A percentile compares a stretch with the other conserved stretches of the same genome.
Evolutionary conservation across 306 rosid genomes (phyloP).

Genomic region (Pterocarpus santalinus): DNA sequence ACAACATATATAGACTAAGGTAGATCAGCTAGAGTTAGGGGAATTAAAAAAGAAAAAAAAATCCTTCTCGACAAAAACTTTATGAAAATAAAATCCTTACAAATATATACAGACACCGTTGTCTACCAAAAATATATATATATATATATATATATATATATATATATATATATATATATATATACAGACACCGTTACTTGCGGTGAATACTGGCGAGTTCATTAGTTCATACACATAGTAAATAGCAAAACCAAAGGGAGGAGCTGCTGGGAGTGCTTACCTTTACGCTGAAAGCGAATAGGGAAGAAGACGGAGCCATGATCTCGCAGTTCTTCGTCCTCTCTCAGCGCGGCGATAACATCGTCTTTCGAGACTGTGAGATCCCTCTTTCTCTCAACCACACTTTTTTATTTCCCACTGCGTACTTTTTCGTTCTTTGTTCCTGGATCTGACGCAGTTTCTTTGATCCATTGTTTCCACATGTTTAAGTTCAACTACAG

Average conservation of each 20-base stretch:
- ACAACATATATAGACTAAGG: too few species aligned
- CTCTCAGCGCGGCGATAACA: slow-evolving; percentile 63
- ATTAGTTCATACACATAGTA: not conserved
- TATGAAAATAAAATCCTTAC: too few species aligned
- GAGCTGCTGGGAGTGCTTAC: slow-evolving; percentile 21
- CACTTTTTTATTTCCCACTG: not conserved
- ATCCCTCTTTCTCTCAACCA: slow-evolving; percentile 37
- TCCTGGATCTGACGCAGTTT: slow-evolving; percentile 44
- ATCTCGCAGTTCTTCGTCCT: slow-evolving; percentile 64
- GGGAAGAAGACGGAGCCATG: slow-evolving; percentile 43
- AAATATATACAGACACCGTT: not conserved
- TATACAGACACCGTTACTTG: not conserved
- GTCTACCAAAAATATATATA: too few species aligned
- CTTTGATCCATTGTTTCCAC: slow-evolving; percentile 42
- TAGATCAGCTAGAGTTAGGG: too few species aligned
- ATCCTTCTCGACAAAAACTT: too few species aligned
- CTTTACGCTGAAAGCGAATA: not conserved
- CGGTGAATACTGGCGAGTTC: not conserved
- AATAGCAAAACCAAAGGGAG: slow-evolving; percentile 24
- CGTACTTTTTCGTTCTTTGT: slow-evolving; percentile 6
- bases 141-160: too few species aligned
- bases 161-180: too few species aligned
- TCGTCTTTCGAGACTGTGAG: slow-evolving; percentile 64
- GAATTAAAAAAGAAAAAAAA: too few species aligned
- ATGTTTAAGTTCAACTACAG: not conserved